A percentile compares a stretch with the other conserved stretches of the same genome.
Conservation (phyloP, 1,139 yeast genomes). For the Entelexis paramagnoliae region DNA sequence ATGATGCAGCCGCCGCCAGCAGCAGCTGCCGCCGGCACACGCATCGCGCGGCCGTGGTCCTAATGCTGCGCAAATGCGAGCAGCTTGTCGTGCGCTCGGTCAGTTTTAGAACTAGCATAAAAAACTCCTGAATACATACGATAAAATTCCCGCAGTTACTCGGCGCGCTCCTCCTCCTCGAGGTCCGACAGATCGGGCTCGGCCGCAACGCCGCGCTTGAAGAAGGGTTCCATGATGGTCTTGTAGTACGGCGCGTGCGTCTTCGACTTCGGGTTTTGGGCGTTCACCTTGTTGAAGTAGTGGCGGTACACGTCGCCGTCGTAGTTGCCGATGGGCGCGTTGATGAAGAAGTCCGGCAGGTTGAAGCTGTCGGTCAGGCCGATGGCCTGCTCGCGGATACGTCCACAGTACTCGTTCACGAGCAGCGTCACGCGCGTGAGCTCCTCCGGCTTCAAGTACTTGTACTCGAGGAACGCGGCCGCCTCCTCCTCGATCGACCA, state of each 20-base stretch:
- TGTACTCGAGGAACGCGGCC: conserved; percentile 60
- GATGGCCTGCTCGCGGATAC: conserved; percentile 55
- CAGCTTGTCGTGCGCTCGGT: too few relatives aligned
- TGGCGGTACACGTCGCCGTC: conserved; percentile 82
- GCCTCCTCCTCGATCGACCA: conserved; percentile 66
- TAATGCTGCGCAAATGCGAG: too few relatives aligned
- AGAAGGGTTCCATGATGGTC: conserved; percentile 34
- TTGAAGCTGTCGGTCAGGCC: conserved; percentile 86
- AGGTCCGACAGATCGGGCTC: conserved; percentile 14
- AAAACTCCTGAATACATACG: not conserved
- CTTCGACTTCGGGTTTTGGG: conserved; percentile 31
- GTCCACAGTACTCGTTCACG: conserved; percentile 32
- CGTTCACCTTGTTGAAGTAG: conserved; percentile 41
- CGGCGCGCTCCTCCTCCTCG: conserved; percentile 18
- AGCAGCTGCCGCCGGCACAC: too few relatives aligned
- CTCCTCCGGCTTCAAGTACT: conserved; percentile 39
- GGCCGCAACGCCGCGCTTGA: conserved; percentile 27
- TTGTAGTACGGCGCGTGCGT: conserved; percentile 36
- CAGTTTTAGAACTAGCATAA: too few relatives aligned
- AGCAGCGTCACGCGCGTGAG: conserved; percentile 30
- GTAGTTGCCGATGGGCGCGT: conserved; percentile 74
- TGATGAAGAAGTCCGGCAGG: conserved; percentile 72
- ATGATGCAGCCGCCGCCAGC: not conserved
- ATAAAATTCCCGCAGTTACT: not conserved
- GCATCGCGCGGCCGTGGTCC: too few relatives aligned